These are phyloP conservation scores for Microbotryum scabiosae DNA, from an alignment of 1,284 basidiomycete genomes.

Conservation along the genomic window DNA sequence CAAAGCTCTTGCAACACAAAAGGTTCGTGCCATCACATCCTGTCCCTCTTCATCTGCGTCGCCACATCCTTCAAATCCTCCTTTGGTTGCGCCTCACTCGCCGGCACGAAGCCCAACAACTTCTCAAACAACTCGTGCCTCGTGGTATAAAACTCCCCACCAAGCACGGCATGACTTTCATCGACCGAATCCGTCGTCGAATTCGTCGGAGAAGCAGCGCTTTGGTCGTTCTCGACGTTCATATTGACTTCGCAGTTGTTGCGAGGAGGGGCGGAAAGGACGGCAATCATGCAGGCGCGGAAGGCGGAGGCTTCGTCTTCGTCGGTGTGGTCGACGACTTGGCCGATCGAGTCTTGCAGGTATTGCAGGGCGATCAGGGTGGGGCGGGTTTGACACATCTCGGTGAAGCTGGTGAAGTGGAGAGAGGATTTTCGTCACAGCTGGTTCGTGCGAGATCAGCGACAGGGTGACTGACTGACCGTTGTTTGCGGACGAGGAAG, in stretches of 20 bases:
- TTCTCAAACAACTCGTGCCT: conserved; percentile 35
- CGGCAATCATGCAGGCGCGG: conserved; percentile 38
- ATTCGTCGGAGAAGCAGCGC: background rate
- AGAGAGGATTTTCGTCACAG: background rate
- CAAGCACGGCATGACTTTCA: background rate
- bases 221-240: background rate
- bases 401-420: conserved; percentile 24
- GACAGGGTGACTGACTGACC: conserved; percentile 13
- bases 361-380: conserved; percentile 39
- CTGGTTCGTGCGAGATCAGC: background rate
- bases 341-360: conserved; percentile 38
- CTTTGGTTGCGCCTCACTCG: conserved; percentile 34
- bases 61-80: conserved; percentile 33
- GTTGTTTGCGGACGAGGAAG: conserved; percentile 39
- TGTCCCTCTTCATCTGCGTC: conserved; percentile 1
- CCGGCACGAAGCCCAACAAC: conserved; percentile 37
- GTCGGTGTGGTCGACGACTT: conserved; percentile 37
- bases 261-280: conserved; percentile 28
- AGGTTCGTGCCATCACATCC: too few relatives aligned
- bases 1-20: too few relatives aligned
- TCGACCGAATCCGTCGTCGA: background rate
- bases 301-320: conserved; percentile 36
- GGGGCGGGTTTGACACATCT: conserved; percentile 29
- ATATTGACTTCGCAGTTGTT: conserved; percentile 18
- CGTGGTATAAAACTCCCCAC: conserved; percentile 25